These are phyloP conservation scores for Sinapis alba DNA, from an alignment of 441 rosid genomes.

Conservation along the genomic window DNA sequence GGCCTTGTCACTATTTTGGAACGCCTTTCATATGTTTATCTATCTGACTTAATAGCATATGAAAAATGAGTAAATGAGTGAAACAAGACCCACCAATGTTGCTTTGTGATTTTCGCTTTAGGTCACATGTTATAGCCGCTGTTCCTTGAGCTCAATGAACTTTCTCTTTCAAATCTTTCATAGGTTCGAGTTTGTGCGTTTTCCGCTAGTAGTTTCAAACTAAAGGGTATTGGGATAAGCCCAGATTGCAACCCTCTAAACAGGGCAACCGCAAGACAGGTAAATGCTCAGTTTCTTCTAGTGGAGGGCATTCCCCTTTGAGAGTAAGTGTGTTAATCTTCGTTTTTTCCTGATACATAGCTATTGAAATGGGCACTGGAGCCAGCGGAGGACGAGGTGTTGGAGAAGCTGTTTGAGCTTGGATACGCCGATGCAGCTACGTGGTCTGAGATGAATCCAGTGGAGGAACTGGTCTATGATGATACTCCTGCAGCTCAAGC, in stretches of 20 bases:
- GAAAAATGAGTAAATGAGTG: not conserved
- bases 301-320: not conserved
- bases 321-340: conserved; percentile 13
- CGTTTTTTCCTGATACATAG: conserved; percentile 38
- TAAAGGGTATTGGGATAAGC: conserved; percentile 81
- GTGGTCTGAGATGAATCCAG: conserved; percentile 78
- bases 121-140: not conserved
- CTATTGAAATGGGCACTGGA: conserved; percentile 90
- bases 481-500: conserved; percentile 31
- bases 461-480: conserved; percentile 47
- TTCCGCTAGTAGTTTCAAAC: conserved; percentile 59
- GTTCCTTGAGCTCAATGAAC: not conserved
- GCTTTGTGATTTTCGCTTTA: not conserved
- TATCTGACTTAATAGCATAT: not conserved
- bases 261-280: conserved; percentile 74
- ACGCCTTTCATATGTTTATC: conserved; percentile 2
- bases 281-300: conserved; percentile 32
- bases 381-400: conserved; percentile 80
- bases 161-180: conserved; percentile 7
- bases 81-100: conserved; percentile 12
- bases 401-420: conserved; percentile 72
- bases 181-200: conserved; percentile 94
- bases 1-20: not conserved
- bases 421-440: conserved; percentile 86
- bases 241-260: conserved; percentile 90